Conservation (phyloP, 768 basidiomycete genomes). For the Mycena floridula region DNA sequence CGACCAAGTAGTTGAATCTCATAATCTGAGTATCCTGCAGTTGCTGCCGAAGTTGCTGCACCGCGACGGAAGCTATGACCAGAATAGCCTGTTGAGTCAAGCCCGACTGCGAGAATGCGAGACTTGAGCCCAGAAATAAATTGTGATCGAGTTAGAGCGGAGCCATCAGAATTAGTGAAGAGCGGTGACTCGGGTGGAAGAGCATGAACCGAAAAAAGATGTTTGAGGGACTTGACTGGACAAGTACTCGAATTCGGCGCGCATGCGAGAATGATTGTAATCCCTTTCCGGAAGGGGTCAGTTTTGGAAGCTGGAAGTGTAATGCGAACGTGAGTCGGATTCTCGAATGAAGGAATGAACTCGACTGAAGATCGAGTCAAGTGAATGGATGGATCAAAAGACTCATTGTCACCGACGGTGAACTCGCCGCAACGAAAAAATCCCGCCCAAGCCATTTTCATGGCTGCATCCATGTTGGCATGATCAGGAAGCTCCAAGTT, state of each 20-base stretch:
- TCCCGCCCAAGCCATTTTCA: slow-evolving; percentile 10
- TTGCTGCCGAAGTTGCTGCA: slow-evolving; percentile 22
- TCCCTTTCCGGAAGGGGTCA: slow-evolving; percentile 26
- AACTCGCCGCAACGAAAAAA: slow-evolving; percentile 12
- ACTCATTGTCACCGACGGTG: slow-evolving; percentile 5
- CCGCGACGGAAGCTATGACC: slow-evolving; percentile 24
- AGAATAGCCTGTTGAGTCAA: slow-evolving; percentile 11
- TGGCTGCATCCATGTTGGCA: slow-evolving; percentile 8
- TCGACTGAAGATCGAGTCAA: slow-evolving; percentile 16
- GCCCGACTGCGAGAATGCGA: slow-evolving; percentile 5
- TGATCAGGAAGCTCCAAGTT: neutral
- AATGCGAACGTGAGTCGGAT: slow-evolving; percentile 17
- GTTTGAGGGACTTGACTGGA: slow-evolving; percentile 10
- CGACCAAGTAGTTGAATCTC: slow-evolving; percentile 31
- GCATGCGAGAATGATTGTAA: slow-evolving; percentile 16
- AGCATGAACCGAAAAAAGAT: slow-evolving; percentile 1
- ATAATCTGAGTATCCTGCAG: slow-evolving; percentile 22
- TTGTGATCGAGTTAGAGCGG: slow-evolving; percentile 6
- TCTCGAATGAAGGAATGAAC: slow-evolving; percentile 19
- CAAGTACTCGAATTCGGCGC: slow-evolving; percentile 11
- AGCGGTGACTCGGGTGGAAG: slow-evolving; percentile 9
- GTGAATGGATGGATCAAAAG: slow-evolving; percentile 9
- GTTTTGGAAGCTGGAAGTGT: slow-evolving; percentile 29
- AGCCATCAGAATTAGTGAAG: slow-evolving; percentile 6
- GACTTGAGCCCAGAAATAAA: slow-evolving; percentile 12